phyloP scores from a whole-genome alignment of 2,329 filamentous ascomycete genomes.

The Penicillium capsulatum region DNA sequence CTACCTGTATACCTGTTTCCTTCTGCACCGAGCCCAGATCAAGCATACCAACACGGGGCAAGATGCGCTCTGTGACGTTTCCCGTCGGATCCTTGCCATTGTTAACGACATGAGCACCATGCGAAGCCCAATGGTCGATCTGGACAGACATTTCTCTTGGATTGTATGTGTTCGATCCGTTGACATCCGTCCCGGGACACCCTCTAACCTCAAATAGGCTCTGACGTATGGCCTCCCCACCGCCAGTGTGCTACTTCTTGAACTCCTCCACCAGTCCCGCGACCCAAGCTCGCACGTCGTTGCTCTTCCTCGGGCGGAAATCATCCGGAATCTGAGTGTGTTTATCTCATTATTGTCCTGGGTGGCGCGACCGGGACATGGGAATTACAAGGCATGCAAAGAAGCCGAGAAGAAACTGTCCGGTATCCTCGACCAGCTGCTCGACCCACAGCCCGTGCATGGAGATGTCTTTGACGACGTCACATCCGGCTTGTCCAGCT shows the following conservation, averaged over 20 bases:
- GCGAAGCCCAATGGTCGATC: constrained; percentile 28
- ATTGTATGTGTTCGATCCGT: constrained; percentile 25
- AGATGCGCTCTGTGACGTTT: constrained; percentile 31
- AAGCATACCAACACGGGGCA: constrained; percentile 32
- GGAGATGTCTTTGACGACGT: constrained; percentile 28
- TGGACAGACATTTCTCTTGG: constrained; percentile 34
- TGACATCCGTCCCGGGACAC: too few species aligned
- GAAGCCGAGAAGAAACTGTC: constrained; percentile 36
- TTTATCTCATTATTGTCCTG: constrained; percentile 33
- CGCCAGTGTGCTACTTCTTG: constrained; percentile 32
- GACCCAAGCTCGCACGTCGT: constrained; percentile 24
- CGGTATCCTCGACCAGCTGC: constrained; percentile 33
- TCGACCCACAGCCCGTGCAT: constrained; percentile 33
- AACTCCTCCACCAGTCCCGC: constrained; percentile 33
- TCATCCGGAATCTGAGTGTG: constrained; percentile 35
- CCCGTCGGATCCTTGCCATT: constrained; percentile 29
- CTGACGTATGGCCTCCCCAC: constrained; percentile 33
- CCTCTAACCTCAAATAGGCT: constrained; percentile 17
- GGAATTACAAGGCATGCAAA: constrained; percentile 35
- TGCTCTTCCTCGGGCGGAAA: constrained; percentile 27
- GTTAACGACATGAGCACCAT: constrained; percentile 28
- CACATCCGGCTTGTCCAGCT: constrained; percentile 29
- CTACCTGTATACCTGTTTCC: constrained; percentile 34
- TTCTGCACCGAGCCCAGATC: constrained; percentile 32
- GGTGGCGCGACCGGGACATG: constrained; percentile 32